Base-by-base conservation (phyloP, 495 filamentous ascomycete genomes). In the Paragyromitra xinjiangensis region DNA sequence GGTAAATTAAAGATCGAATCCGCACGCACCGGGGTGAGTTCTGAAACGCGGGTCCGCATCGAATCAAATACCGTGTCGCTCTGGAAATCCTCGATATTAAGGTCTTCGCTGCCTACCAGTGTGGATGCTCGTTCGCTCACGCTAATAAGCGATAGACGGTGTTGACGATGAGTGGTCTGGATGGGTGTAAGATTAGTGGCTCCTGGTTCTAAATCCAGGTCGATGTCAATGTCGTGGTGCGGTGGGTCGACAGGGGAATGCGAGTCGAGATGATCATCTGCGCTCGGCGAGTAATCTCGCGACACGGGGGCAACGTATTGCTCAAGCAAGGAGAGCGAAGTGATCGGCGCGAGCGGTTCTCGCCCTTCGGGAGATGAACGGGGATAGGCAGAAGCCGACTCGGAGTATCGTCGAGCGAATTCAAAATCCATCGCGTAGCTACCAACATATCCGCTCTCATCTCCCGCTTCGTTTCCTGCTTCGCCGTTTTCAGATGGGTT, bases 31-130 rank as follows among this genome's bases (percentile, higher is more conserved):
- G 81, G 81, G 19, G 78, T 81, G 6, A 75, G 62, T 61, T 82
- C 89, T 6, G 94, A 96, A 29, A 90, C 89, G 63, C 91, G 88
- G 8, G 95, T 97, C 70, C 94, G 91, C 75, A 95, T 85, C 16
- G 94, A 98, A 83, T 98, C 95, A 84, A 93, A 98, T 59, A 94
- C 89, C 6, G 92, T 95, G 78, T 98, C 95, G 78, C 92, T 97
- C 84, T 92, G 88, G 70, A 92, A 90, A 79, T 97, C 94, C 75
- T 97, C 94, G 65, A 95, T 90, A 53, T 89, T 89, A 77, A 95
- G 92, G 77, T 87, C 87, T 75, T 99, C 95, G 22, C 94, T 97
- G 44, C 93, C 92, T 45, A 92, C 89, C 29, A 94, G 83, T 1
- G 93, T 97, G 6, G 92, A 95, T 12, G 92, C 88, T 56, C 90